Evolutionary conservation across 495 filamentous ascomycete species (phyloP), one percentile per base, ranked within the genome.

Genomic region (Mytilinidion resinicola): DNA sequence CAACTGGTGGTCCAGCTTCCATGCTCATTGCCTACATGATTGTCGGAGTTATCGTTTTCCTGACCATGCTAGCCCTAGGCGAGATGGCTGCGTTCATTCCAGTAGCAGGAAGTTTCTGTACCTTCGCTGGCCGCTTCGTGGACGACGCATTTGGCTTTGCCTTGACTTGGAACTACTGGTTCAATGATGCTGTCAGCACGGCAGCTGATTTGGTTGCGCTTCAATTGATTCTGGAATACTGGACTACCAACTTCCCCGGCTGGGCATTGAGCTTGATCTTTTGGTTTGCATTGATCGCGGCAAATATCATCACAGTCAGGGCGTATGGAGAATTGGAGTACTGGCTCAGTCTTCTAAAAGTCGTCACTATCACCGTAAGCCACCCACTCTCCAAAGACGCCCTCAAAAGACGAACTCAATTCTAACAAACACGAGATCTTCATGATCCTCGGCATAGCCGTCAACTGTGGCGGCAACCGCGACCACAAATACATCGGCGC

Each of bases 71-170:
- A 38, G 30, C 25, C 1, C 49, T 67, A 5, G 85, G 83, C 25
- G 86, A 90, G 72, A 85, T 90, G 83, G 81, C 85, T 6, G 82
- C 85, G 34, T 87, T 79, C 54, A 76, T 89, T 17, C 88, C 88
- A 8, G 77, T 90, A 17, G 79, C 86, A 9, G 88, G 88, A 84
- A 30, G 89, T 86, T 64, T 84, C 82, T 50, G 77, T 83, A 36
- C 79, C 85, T 37, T 85, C 86, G 53, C 78, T 85, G 43, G 54
- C 33, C 54, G 54, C 15, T 87, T 89, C 60, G 77, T 90, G 12
- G 83, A 82, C 4, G 85, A 85, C 1, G 83, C 87, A 1, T 80
- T 84, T 9, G 67, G 88, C 51, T 85, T 90, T 59, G 87, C 90
- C 41, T 81, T 87, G 58, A 90, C 80, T 65, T 92, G 88, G 88